Conservation (phyloP, 345 rosid genomes). For the Sonneratia alba region DNA sequence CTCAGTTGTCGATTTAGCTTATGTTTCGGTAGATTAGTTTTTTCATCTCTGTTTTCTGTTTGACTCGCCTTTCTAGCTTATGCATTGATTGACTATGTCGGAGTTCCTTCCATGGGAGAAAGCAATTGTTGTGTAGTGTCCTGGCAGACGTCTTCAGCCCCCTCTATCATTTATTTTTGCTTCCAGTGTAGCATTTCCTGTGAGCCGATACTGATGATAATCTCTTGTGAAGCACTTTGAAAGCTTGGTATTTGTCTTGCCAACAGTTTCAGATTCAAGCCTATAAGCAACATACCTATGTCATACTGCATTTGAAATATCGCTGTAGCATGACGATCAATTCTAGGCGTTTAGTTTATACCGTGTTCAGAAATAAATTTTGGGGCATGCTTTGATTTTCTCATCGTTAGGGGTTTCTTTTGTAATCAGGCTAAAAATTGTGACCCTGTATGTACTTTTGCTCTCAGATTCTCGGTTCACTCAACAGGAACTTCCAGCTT, state of each 20-base stretch:
- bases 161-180: background rate
- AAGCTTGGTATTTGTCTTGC: background rate
- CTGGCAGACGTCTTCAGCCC: background rate
- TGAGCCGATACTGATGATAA: background rate
- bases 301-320: background rate
- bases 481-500: conserved; percentile 98
- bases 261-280: background rate
- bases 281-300: background rate
- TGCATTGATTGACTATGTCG: background rate
- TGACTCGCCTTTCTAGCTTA: background rate
- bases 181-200: background rate
- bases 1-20: background rate
- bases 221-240: too few relatives aligned
- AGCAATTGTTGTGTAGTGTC: background rate
- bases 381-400: background rate
- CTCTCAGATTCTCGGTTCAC: conserved; percentile 82
- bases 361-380: background rate
- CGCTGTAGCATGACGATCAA: background rate
- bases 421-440: background rate
- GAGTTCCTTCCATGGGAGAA: background rate
- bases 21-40: background rate
- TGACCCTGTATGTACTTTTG: background rate
- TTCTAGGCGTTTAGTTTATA: background rate
- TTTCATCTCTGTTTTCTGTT: background rate
- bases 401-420: background rate